phyloP scores from a whole-genome alignment of 306 rosid genomes.

The Astragalus membranaceus region DNA sequence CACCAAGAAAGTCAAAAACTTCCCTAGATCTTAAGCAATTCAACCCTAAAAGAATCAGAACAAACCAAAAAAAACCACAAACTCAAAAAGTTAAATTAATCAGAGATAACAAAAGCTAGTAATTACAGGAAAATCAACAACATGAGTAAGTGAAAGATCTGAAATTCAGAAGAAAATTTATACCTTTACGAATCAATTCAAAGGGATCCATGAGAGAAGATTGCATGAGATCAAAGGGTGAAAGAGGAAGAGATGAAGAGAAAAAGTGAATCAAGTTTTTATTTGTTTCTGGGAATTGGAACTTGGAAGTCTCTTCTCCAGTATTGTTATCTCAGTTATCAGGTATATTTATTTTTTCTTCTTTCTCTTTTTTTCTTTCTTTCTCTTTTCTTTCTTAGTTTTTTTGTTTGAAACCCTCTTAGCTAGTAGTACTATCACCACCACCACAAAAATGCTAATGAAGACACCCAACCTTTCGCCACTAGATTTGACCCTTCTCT shows the following conservation, averaged over 20 bases:
- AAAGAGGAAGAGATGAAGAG: conserved; percentile 10
- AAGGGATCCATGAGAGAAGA: conserved; percentile 62
- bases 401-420: conserved; percentile 42
- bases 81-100: conserved; percentile 14
- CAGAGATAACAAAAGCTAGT: not conserved
- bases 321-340: conserved; percentile 42
- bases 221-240: conserved; percentile 25
- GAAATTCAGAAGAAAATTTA: not conserved
- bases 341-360: not conserved
- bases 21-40: conserved; percentile 45
- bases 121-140: not conserved
- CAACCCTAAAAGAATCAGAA: conserved; percentile 19
- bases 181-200: conserved; percentile 91
- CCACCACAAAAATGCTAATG: conserved; percentile 52
- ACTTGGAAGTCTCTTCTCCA: conserved; percentile 27
- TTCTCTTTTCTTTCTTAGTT: not conserved
- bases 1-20: conserved; percentile 21
- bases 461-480: conserved; percentile 70
- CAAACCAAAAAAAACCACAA: not conserved
- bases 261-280: conserved; percentile 11
- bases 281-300: conserved; percentile 22
- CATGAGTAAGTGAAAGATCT: conserved; percentile 39
- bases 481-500: conserved; percentile 68
- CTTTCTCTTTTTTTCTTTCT: not conserved
- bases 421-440: conserved; percentile 33